Conservation (phyloP, 2,329 filamentous ascomycete species). For the Fusarium haematococcum region DNA sequence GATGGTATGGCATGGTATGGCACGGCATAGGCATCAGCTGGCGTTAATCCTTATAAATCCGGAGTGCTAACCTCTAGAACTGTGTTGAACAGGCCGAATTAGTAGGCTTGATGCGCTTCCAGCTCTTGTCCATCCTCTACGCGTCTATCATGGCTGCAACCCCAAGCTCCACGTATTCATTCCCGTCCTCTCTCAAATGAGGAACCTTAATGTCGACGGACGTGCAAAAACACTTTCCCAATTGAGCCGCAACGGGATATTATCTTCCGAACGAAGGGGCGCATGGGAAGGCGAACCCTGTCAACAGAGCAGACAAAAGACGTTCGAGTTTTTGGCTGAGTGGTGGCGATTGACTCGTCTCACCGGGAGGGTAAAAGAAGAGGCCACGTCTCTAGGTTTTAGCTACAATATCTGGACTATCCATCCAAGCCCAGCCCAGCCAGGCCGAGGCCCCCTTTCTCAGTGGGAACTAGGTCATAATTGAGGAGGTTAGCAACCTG, state of each 20-base stretch:
- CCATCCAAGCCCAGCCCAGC: slow-evolving; percentile 6
- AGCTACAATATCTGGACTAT: neutral
- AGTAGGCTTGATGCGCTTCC: neutral
- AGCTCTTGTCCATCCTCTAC: neutral
- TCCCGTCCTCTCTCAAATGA: neutral
- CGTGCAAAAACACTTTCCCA: slow-evolving; percentile 27
- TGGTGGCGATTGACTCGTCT: slow-evolving; percentile 33
- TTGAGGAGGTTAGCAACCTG: neutral
- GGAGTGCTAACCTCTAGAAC: neutral
- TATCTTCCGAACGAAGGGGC: slow-evolving; percentile 27
- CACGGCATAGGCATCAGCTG: neutral
- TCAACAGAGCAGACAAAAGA: neutral
- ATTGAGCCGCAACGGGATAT: slow-evolving; percentile 34
- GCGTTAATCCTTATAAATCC: neutral
- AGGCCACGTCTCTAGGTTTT: slow-evolving; percentile 16
- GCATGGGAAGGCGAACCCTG: neutral
- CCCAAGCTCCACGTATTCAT: neutral
- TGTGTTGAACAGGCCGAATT: neutral
- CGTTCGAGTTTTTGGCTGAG: neutral
- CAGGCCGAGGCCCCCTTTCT: neutral
- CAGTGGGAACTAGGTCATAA: neutral
- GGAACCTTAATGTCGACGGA: neutral
- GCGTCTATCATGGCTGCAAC: neutral
- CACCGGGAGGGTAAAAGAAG: neutral
- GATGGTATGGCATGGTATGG: neutral